A percentile compares a stretch with the other conserved stretches of the same genome.
Evolutionary conservation across 805 yeast species (phyloP).

Genomic region (Starmera pachycereana): DNA sequence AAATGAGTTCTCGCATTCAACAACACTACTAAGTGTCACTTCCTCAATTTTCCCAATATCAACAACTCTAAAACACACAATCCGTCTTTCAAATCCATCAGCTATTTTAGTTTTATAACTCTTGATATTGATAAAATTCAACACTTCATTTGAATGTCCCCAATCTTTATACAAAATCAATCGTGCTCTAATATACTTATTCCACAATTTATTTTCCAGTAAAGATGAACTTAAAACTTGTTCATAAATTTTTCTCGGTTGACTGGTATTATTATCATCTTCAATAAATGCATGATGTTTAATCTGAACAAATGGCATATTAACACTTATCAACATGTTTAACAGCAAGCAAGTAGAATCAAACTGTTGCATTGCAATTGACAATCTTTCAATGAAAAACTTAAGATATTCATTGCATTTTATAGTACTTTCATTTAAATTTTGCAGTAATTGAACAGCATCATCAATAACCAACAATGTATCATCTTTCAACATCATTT

Average conservation of each 20-base stretch:
- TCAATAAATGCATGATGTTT: neutral
- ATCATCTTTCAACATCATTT: no score
- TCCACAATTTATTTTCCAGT: slow-evolving; percentile 14
- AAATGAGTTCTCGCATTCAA: no score
- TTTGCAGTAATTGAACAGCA: neutral
- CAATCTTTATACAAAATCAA: slow-evolving; percentile 16
- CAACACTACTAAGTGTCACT: no score
- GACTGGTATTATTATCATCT: neutral
- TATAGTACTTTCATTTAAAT: slow-evolving; percentile 4
- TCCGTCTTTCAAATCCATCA: no score
- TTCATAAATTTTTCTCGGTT: slow-evolving; percentile 10
- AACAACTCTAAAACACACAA: no score
- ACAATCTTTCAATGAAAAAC: slow-evolving; percentile 3
- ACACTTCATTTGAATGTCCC: neutral
- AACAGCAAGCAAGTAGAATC: slow-evolving; percentile 10
- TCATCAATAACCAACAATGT: no score
- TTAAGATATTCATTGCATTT: slow-evolving; percentile 7
- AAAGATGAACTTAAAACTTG: slow-evolving; percentile 12
- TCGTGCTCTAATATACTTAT: slow-evolving; percentile 9
- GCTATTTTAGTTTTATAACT: no score
- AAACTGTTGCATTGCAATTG: slow-evolving; percentile 7
- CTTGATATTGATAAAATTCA: no score
- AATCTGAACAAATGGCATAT: slow-evolving; percentile 16
- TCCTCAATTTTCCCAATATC: no score
- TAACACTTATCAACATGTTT: slow-evolving; percentile 8